Percentiles rank a stretch among this genome's conserved stretches.
phyloP scores from a whole-genome alignment of 2,329 filamentous ascomycete species.

The Tolypocladium paradoxum region DNA sequence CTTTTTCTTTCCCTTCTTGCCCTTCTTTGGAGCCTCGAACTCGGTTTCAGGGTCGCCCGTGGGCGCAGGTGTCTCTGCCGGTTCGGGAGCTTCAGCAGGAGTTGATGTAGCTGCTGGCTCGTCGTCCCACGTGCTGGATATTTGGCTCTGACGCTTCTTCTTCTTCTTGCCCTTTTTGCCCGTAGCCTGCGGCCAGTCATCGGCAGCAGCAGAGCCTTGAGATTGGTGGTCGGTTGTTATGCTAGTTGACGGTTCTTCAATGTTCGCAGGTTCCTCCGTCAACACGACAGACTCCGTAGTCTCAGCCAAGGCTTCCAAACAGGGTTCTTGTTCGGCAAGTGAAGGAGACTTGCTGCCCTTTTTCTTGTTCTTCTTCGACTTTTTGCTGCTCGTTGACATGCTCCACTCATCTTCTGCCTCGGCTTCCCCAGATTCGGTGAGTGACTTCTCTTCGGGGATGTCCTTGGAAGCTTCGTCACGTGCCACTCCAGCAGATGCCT shows the following conservation, averaged over 20 bases:
- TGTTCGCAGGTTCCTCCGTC: constrained; percentile 1
- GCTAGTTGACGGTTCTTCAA: background rate
- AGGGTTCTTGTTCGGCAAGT: background rate
- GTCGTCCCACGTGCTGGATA: background rate
- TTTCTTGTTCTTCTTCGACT: constrained; percentile 20
- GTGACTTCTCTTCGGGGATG: background rate
- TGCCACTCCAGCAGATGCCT: background rate
- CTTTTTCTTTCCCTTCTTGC: constrained; percentile 11
- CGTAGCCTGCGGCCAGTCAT: constrained; percentile 1
- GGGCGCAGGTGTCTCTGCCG: background rate
- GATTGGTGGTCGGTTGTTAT: background rate
- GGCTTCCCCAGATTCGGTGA: background rate
- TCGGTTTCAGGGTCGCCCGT: background rate
- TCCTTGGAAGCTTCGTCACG: background rate
- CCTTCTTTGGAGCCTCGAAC: constrained; percentile 3
- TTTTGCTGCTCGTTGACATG: constrained; percentile 10
- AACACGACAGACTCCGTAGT: background rate
- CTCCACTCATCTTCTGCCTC: constrained; percentile 9
- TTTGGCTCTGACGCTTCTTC: constrained; percentile 5
- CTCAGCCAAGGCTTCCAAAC: background rate
- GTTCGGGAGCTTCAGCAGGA: background rate
- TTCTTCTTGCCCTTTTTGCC: constrained; percentile 8
- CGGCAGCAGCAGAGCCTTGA: background rate
- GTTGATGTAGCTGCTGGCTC: background rate
- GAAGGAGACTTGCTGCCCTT: constrained; percentile 15